These are phyloP conservation scores for Penicillium sp. DNA, from an alignment of 2,329 filamentous ascomycete genomes.

Conservation along the genomic window DNA sequence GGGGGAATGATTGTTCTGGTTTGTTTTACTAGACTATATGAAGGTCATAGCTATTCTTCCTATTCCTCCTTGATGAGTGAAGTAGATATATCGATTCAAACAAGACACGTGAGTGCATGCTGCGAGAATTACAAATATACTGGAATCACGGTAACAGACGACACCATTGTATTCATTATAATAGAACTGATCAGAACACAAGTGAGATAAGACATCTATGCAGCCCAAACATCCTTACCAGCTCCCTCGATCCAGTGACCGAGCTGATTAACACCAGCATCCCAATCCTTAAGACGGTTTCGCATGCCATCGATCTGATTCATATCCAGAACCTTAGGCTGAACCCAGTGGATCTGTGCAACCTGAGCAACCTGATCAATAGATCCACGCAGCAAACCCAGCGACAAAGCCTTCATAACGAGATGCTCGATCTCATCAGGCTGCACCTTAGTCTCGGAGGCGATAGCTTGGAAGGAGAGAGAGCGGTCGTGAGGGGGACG, in stretches of 20 bases:
- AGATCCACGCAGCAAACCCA: conserved; percentile 83
- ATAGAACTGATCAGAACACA: conserved; percentile 14
- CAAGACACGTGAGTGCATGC: neutral
- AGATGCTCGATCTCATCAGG: conserved; percentile 94
- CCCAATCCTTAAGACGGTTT: conserved; percentile 85
- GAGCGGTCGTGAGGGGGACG: conserved; percentile 92
- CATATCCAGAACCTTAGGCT: conserved; percentile 96
- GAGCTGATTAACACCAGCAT: conserved; percentile 89
- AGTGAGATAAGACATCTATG: conserved; percentile 48
- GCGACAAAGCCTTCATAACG: conserved; percentile 97
- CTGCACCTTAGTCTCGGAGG: conserved; percentile 86
- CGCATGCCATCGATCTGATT: conserved; percentile 93
- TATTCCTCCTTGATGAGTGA: no score
- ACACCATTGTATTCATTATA: conserved; percentile 26
- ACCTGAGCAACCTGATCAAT: conserved; percentile 96
- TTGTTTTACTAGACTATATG: neutral
- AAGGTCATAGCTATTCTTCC: no score
- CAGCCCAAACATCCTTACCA: conserved; percentile 94
- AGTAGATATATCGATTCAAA: neutral
- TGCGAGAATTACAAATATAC: neutral
- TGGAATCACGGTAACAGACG: neutral
- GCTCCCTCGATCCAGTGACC: conserved; percentile 96
- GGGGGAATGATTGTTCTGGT: neutral
- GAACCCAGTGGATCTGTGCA: conserved; percentile 96
- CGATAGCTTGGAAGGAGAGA: conserved; percentile 87